Evolutionary conservation across 352 stramenopile genomes (phyloP).

Genomic region (Hyaloperonospora arabidopsidis): DNA sequence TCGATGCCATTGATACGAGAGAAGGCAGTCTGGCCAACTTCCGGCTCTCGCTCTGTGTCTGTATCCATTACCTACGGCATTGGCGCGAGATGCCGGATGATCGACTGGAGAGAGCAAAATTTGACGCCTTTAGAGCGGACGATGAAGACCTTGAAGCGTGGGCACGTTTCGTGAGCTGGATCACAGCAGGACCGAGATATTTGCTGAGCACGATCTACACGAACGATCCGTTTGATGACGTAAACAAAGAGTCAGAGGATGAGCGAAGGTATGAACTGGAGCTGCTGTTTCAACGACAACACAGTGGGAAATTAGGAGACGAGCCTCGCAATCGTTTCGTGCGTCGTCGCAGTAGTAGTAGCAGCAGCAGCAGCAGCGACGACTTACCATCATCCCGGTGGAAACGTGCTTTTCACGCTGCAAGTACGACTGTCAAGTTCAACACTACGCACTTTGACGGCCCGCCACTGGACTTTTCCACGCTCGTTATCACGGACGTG

Average conservation of each 20-base stretch:
- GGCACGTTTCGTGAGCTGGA: constrained; percentile 35
- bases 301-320: constrained; percentile 30
- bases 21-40: constrained; percentile 80
- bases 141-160: constrained; percentile 64
- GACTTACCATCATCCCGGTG: constrained; percentile 36
- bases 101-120: constrained; percentile 47
- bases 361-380: constrained; percentile 22
- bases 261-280: constrained; percentile 57
- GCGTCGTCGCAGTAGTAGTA: constrained; percentile 19
- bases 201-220: constrained; percentile 41
- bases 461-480: constrained; percentile 74
- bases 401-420: constrained; percentile 67
- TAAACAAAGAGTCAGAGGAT: constrained; percentile 68
- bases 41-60: constrained; percentile 70
- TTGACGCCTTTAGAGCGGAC: constrained; percentile 37
- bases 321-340: constrained; percentile 16
- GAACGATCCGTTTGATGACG: constrained; percentile 70
- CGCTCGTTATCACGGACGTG: constrained; percentile 78
- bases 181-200: constrained; percentile 32
- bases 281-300: constrained; percentile 43
- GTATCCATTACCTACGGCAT: constrained; percentile 81
- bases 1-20: constrained; percentile 80
- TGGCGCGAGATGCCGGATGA: constrained; percentile 74
- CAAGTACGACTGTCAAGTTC: constrained; percentile 63
- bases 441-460: constrained; percentile 74